Base-by-base conservation (phyloP, 345 rosid species). In the Pelargonium nanum region DNA sequence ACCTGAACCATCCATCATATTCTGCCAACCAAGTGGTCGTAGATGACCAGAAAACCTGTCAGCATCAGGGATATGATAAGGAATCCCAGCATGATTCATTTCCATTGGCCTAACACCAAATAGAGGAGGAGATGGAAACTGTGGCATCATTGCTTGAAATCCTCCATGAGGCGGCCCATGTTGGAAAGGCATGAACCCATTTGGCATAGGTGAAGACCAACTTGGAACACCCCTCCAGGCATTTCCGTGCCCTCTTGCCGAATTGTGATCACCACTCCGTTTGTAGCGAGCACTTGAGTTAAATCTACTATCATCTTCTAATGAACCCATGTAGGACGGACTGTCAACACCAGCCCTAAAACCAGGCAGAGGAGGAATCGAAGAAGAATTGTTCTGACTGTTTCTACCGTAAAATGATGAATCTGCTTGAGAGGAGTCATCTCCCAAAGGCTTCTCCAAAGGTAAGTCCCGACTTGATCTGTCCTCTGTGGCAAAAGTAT, bases 1-100 rank as follows among this genome's bases (percentile, higher is more conserved):
- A 6, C 83, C 92, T 23, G 97, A 77, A 24, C 80, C 79, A 75
- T 93, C 96, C 66, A 87, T 83, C 81, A 85, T 86, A 76, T 83
- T 85, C 80, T 79, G 99, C 99, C 96, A 94, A 61, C 91, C 94
- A 32, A 85, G 75, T 51, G 97, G 94, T 28, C 94, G 96, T 73
- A 93, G 28, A 83, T 87, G 96, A 68, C 86, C 56, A 26, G 88
- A 59, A 74, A 83, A 85, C 77, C 99, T 80, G 68, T 93, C 97
- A 57, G 85, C 85, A 63, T 89, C 96, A 66, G 86, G 71, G 1
- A 94, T 71, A 57, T 82, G 97, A 74, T 77, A 94, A 22, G 89
- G 87, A 24, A 87, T 81, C 50, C 94, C 95, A 48, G 85, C 59
- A 76, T 84, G 97, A 68, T 62, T 84, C 26, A 89, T 80, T 44